A percentile compares a stretch with the other conserved stretches of the same genome.
phyloP scores from a whole-genome alignment of 495 filamentous ascomycete genomes.

The Neurospora cerealis region DNA sequence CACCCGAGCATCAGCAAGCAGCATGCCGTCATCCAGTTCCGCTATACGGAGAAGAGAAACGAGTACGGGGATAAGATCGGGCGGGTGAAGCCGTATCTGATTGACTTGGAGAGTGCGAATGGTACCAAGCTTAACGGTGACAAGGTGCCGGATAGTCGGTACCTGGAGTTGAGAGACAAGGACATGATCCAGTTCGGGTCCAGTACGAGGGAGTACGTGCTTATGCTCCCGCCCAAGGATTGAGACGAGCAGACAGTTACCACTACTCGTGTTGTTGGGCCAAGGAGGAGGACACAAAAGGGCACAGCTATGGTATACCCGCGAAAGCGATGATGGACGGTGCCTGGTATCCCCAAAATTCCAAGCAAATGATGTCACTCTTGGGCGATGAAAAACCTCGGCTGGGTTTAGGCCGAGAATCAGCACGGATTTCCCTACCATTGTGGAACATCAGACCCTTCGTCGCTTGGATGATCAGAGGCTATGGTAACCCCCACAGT shows the following conservation, averaged over 20 bases:
- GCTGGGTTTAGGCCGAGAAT: not conserved
- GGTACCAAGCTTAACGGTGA: conserved; percentile 78
- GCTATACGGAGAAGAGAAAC: conserved; percentile 69
- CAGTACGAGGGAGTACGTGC: conserved; percentile 78
- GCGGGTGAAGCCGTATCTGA: conserved; percentile 78
- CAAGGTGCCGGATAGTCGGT: conserved; percentile 60
- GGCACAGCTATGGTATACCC: not conserved
- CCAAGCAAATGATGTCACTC: not conserved
- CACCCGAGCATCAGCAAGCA: conserved; percentile 91
- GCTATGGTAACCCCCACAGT: not conserved
- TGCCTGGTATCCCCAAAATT: not conserved
- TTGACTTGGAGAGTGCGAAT: conserved; percentile 91
- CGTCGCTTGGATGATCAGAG: not conserved
- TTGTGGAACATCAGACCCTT: not conserved
- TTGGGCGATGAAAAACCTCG: not conserved
- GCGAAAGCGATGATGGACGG: not conserved
- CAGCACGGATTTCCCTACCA: not conserved
- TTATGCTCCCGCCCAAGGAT: conserved; percentile 54
- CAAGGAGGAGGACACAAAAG: not conserved
- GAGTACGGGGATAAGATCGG: conserved; percentile 77
- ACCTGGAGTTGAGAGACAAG: conserved; percentile 76
- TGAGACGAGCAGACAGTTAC: conserved; percentile 4
- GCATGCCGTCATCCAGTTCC: conserved; percentile 91
- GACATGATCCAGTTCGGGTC: conserved; percentile 82
- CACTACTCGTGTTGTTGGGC: not conserved